Percentiles rank a stretch among this genome's conserved stretches.
Evolutionary conservation across 116 monocot genomes (phyloP).

Genomic region (Cymodocea nodosa): DNA sequence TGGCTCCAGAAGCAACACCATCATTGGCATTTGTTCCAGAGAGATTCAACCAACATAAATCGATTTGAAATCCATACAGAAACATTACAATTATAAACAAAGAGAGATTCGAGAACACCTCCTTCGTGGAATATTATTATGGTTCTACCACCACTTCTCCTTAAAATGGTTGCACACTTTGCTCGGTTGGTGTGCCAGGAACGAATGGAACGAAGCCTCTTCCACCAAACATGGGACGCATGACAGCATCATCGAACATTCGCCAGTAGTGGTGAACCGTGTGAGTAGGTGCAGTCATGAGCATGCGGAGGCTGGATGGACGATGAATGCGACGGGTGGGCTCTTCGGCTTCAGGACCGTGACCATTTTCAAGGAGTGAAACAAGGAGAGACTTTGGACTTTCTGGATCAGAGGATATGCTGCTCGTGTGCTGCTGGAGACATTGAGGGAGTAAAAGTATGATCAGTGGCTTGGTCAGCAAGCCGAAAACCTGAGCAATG

Average conservation of each 20-base stretch:
- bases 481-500: constrained; percentile 55
- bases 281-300: constrained; percentile 41
- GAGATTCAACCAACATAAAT: too few relatives aligned
- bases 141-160: too few relatives aligned
- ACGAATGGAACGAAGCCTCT: constrained; percentile 71
- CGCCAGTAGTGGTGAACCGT: constrained; percentile 91
- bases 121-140: too few relatives aligned
- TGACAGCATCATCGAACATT: constrained; percentile 74
- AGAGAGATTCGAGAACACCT: too few relatives aligned
- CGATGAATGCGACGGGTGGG: constrained; percentile 13
- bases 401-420: constrained; percentile 43
- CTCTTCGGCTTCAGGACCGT: constrained; percentile 25
- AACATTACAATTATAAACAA: too few relatives aligned
- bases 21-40: too few relatives aligned
- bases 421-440: constrained; percentile 11
- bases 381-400: constrained; percentile 48
- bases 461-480: constrained; percentile 77
- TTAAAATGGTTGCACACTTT: constrained; percentile 13
- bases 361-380: constrained; percentile 29
- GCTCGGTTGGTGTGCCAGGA: constrained; percentile 66
- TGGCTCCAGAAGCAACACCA: too few relatives aligned
- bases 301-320: constrained; percentile 57
- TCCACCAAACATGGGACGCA: constrained; percentile 90
- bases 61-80: too few relatives aligned
- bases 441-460: constrained; percentile 36